Evolutionary conservation across 371 early-diverging fungal genomes (phyloP), one percentile per base, ranked within the genome.

Genomic region (Syncephalastrum sp.): DNA sequence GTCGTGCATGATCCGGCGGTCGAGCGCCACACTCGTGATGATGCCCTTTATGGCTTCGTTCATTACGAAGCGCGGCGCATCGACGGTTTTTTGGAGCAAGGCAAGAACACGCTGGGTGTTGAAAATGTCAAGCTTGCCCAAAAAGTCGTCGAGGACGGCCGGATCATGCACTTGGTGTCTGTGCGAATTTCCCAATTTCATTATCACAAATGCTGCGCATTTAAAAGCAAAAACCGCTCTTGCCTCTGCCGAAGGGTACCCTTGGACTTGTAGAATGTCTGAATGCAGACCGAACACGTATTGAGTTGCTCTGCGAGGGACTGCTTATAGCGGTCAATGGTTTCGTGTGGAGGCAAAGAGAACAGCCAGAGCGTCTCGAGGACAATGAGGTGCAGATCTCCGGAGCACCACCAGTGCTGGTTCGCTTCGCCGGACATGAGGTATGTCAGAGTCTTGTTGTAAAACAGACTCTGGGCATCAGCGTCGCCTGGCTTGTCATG

Each of bases 391-490:
- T 61, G 48, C 5, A 63, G 53, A 12, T 51, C 38, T 14, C 64
- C 46, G 7, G 53, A 54, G 51, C 79, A 79, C 76, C 76, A 79
- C 79, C 79, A 79, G 48, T 79, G 79, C 41, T 65, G 57, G 5
- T 65, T 48, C 13, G 52, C 49, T n/a, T 44, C 8, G 41, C 45
- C 49, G 3, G 59, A 53, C 41, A 79, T 47, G 4, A 79, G 59
- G 51, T 67, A 79, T 33, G 57, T 58, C 29, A 79, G 46, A 13
- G 67, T 53, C 10, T 65, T 66, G 48, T 78, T 75, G 41, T 67
- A 78, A 41, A 78, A 75, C 8, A 55, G 64, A 1, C 65, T 63
- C 51, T 78, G 73, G 13, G 69, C 7, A 24, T 68, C 73, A 17
- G 8, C 42, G 45, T 74, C 63, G 13, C 50, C 47, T 24, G 67